phyloP scores from a whole-genome alignment of 331 rosid genomes.

The Pyrus hybrid region DNA sequence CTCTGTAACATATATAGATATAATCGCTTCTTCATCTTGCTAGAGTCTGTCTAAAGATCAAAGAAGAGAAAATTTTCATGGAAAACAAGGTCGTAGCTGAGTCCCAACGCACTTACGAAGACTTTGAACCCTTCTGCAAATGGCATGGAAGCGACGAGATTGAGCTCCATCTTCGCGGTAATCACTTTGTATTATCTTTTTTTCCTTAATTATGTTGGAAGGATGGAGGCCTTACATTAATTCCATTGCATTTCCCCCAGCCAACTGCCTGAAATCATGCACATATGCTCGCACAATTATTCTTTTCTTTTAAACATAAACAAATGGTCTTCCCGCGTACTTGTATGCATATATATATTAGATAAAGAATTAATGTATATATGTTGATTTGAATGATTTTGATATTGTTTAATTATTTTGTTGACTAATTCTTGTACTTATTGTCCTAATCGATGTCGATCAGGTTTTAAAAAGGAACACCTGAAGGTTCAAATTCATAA shows the following conservation, averaged over 20 bases:
- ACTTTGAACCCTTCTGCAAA: constrained; percentile 51
- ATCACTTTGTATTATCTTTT: too few relatives aligned
- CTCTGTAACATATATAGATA: background rate
- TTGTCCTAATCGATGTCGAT: background rate
- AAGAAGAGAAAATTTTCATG: background rate
- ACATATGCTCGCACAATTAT: too few relatives aligned
- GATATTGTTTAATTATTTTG: background rate
- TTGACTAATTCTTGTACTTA: background rate
- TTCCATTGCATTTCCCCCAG: too few relatives aligned
- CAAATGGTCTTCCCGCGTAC: too few relatives aligned
- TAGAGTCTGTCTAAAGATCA: background rate
- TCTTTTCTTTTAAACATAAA: too few relatives aligned
- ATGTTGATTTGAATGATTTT: background rate
- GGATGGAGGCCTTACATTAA: too few relatives aligned
- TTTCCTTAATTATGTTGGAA: too few relatives aligned
- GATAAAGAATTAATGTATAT: too few relatives aligned
- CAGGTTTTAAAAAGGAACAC: constrained; percentile 63
- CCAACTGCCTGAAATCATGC: too few relatives aligned
- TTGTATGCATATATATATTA: too few relatives aligned
- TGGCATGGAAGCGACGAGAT: constrained; percentile 42
- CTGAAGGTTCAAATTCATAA: constrained; percentile 29
- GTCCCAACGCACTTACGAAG: constrained; percentile 20
- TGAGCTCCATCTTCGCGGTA: constrained; percentile 60
- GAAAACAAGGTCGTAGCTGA: constrained; percentile 10
- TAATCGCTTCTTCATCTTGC: background rate